Evolutionary conservation across 2,329 filamentous ascomycete genomes (phyloP), one percentile per base, ranked within the genome.

Genomic region (Penicillium palitans): DNA sequence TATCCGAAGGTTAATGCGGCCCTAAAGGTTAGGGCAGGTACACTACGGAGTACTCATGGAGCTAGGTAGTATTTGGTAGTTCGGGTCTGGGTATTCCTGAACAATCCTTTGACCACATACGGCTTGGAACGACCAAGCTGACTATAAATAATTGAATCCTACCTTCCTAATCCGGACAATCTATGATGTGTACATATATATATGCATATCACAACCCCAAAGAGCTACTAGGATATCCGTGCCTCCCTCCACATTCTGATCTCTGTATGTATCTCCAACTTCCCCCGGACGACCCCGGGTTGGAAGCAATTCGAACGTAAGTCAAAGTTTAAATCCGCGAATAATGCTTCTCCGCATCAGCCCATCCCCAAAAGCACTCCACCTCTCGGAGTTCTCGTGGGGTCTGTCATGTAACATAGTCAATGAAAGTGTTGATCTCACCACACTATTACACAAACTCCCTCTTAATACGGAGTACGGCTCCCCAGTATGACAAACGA

Each of bases 401-500:
- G 65, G 46, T n/a, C 47, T 12, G 0, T 59, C 46, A 21, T 55
- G 35, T 21, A 19, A 40, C 17, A 15, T 21, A 53, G 48, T 70
- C 61, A 21, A 70, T 48, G 21, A 64, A 42, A 7, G 48, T 24
- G 25, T 48, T 39, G 47, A 70, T 68, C 52, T 72, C 64, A 37
- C 49, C 55, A 21, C 65, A 60, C 17, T 63, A 52, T 48, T 72
- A 68, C 12, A 72, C 46, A 51, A 74, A 65, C 57, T 70, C 67
- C 19, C 69, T 68, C n/a, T 70, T 45, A 7, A 65, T 70, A 60
- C 8, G 48, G 52, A 1, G 67, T 63, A 52, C 69, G 64, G 25
- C 59, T 63, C 68, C 8, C 62, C 67, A 39, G 72, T 68, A 59
- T 72, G 68, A 48, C 67, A 72, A 58, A 71, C 64, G 61, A 73